Conservation (phyloP, 1,139 yeast species). For the Geotrichum europaeum region DNA sequence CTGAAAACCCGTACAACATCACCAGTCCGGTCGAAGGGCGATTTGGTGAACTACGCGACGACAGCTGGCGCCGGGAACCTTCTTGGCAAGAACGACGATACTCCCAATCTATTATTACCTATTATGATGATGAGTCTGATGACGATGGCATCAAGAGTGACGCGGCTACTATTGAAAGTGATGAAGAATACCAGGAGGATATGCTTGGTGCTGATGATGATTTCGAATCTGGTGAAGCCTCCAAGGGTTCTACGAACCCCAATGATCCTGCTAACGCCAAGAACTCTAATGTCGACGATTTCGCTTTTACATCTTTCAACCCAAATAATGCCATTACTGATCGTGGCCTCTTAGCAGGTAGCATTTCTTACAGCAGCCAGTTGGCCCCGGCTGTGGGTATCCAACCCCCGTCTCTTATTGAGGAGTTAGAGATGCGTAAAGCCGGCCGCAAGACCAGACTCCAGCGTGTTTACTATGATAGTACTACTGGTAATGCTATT, state of each 20-base stretch:
- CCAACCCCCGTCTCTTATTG: conserved; percentile 33
- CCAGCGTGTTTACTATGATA: conserved; percentile 27
- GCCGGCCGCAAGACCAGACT: conserved; percentile 31
- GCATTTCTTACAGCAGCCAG: conserved; percentile 17
- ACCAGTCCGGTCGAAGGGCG: conserved; percentile 1
- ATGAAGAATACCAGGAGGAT: conserved; percentile 19
- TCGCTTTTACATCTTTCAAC: conserved; percentile 31
- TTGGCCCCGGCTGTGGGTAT: conserved; percentile 21
- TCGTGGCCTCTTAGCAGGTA: conserved; percentile 17
- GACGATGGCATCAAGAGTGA: conserved; percentile 14
- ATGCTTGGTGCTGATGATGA: not conserved
- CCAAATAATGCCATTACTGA: conserved; percentile 26
- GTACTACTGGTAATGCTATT: conserved; percentile 21
- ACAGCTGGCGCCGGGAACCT: conserved; percentile 3
- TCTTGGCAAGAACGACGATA: conserved; percentile 9
- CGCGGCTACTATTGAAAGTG: conserved; percentile 17
- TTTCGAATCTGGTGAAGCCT: conserved; percentile 4
- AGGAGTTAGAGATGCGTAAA: conserved; percentile 36
- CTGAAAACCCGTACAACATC: not conserved
- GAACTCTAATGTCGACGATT: conserved; percentile 23
- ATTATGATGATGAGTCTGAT: conserved; percentile 4
- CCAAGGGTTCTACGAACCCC: conserved; percentile 4
- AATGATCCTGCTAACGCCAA: conserved; percentile 5
- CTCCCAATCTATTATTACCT: not conserved
- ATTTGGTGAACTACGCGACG: conserved; percentile 4